These are phyloP conservation scores for Fusarium sp. DNA, from an alignment of 2,329 filamentous ascomycete genomes.

Conservation along the genomic window DNA sequence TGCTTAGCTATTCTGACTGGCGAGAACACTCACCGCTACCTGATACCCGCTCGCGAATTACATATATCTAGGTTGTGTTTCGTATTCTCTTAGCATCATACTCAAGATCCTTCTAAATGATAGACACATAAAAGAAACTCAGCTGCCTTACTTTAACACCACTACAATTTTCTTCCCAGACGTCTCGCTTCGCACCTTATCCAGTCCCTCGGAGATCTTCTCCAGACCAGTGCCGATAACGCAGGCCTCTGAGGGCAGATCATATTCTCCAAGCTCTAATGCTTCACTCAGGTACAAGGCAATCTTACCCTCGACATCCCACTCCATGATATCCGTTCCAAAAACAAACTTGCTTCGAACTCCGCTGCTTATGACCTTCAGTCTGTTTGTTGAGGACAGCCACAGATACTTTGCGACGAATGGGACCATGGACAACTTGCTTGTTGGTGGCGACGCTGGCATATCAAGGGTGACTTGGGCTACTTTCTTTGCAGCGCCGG, in stretches of 20 bases:
- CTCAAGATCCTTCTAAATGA: too few species aligned
- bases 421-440: background rate
- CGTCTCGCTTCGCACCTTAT: background rate
- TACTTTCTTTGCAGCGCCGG: background rate
- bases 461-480: background rate
- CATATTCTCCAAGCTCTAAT: background rate
- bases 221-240: background rate
- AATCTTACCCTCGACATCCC: background rate
- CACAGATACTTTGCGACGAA: constrained; percentile 12
- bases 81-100: too few species aligned
- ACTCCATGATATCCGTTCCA: background rate
- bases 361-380: background rate
- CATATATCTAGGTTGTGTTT: too few species aligned
- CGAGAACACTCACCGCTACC: too few species aligned
- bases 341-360: constrained; percentile 10
- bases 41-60: too few species aligned
- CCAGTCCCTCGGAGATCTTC: background rate
- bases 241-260: too few species aligned
- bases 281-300: background rate
- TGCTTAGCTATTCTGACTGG: too few species aligned
- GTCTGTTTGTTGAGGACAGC: background rate
- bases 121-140: too few species aligned
- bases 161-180: too few species aligned
- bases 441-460: background rate
- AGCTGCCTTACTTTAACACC: too few species aligned